Percentiles rank a stretch among this genome's conserved stretches.
Conservation (phyloP, 1,284 basidiomycete species). For the Cryptococcus sp. region DNA sequence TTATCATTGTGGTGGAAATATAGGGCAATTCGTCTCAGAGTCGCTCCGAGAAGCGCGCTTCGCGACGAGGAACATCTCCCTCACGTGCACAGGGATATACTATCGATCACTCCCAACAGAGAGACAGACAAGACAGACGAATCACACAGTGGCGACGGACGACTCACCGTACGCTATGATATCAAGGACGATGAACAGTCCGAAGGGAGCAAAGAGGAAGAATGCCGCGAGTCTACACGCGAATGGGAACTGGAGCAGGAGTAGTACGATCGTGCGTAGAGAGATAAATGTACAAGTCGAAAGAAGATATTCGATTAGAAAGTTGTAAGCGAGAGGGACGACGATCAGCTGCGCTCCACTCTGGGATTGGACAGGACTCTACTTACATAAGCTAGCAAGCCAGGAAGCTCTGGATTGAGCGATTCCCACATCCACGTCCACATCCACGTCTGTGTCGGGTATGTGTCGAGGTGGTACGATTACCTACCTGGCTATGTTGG, state of each 20-base stretch:
- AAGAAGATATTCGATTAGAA: no score
- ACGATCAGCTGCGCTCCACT: no score
- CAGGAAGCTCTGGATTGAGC: constrained; percentile 15
- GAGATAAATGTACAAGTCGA: no score
- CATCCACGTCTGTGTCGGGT: background rate
- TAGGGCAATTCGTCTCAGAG: no score
- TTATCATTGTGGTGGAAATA: no score
- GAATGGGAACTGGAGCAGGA: constrained; percentile 29
- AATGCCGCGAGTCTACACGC: constrained; percentile 33
- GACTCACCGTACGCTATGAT: constrained; percentile 41
- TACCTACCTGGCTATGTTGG: no score
- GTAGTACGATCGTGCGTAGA: background rate
- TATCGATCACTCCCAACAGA: background rate
- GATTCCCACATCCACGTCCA: constrained; percentile 13
- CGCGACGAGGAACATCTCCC: background rate
- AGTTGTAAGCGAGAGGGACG: no score
- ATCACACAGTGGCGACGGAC: no score
- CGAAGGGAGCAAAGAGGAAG: constrained; percentile 34
- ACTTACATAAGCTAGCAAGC: constrained; percentile 16
- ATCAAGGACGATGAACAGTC: constrained; percentile 34
- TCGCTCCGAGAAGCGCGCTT: no score
- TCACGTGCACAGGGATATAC: no score
- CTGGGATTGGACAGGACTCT: no score
- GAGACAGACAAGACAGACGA: background rate
- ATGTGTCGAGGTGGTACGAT: background rate